A percentile compares a stretch with the other conserved stretches of the same genome.
Evolutionary conservation across 495 filamentous ascomycete species (phyloP).

Genomic region (Xylaria curta): DNA sequence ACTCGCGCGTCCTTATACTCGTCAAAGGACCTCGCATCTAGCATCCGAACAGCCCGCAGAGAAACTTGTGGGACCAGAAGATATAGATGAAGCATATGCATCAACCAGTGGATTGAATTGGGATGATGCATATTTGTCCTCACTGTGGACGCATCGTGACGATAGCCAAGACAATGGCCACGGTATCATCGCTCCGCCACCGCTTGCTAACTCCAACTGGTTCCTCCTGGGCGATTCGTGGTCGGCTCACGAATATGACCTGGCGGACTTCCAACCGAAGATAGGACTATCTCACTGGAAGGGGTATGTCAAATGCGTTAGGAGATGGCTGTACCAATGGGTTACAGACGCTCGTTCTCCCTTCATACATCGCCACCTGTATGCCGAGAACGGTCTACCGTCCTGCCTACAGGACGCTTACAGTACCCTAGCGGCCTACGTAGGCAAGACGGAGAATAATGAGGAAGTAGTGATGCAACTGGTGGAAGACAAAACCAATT

Average conservation of each 20-base stretch:
- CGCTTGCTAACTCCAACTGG: background rate
- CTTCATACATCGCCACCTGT: background rate
- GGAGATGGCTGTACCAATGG: background rate
- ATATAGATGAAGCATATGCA: background rate
- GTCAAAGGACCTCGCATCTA: background rate
- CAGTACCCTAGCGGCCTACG: conserved; percentile 26
- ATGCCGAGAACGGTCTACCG: background rate
- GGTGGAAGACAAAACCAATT: conserved; percentile 23
- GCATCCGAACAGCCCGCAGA: background rate
- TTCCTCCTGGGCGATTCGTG: conserved; percentile 16
- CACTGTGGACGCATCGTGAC: background rate
- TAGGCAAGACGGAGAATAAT: conserved; percentile 17
- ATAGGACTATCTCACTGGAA: background rate
- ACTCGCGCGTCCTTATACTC: conserved; percentile 16
- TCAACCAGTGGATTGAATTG: background rate
- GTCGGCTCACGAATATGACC: conserved; percentile 17
- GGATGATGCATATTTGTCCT: no score
- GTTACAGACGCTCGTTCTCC: background rate
- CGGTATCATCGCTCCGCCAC: background rate
- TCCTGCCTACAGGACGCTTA: conserved; percentile 13
- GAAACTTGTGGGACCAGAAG: no score
- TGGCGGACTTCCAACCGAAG: conserved; percentile 3
- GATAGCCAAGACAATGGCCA: background rate
- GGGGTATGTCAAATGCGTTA: background rate
- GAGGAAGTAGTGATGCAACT: conserved; percentile 32